A percentile compares a stretch with the other conserved stretches of the same genome.
phyloP scores from a whole-genome alignment of 2,329 filamentous ascomycete genomes.

The Metarhizium sp. region DNA sequence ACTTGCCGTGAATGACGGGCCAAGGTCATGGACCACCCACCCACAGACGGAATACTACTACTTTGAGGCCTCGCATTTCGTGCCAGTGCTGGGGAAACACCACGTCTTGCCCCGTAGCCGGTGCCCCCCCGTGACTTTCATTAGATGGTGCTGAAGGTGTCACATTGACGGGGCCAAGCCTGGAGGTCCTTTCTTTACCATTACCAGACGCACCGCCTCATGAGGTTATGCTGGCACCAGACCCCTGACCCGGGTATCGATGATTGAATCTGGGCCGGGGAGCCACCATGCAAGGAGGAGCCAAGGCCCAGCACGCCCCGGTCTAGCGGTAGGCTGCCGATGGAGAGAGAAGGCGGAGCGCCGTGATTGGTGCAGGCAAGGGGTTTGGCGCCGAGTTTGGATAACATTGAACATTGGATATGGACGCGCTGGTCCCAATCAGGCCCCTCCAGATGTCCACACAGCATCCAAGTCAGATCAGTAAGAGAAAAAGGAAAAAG shows the following conservation, averaged over 20 bases:
- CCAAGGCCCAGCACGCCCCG: background rate
- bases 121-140: background rate
- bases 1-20: background rate
- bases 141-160: background rate
- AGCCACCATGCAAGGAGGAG: background rate
- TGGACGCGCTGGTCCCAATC: background rate
- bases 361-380: conserved; percentile 3
- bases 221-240: conserved; percentile 1
- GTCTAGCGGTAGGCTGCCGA: conserved; percentile 5
- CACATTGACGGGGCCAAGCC: background rate
- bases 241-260: background rate
- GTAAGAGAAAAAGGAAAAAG: too few species aligned
- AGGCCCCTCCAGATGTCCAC: background rate
- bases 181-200: background rate
- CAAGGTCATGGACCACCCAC: conserved; percentile 1
- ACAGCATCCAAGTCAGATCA: too few species aligned
- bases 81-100: conserved; percentile 1
- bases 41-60: background rate
- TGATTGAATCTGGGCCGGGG: background rate
- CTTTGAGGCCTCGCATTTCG: background rate
- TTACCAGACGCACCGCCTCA: background rate
- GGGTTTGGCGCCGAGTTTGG: conserved; percentile 4
- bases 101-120: background rate
- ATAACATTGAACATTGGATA: background rate
- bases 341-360: background rate